Conservation (phyloP, 1,139 yeast genomes). For the Sugiyamaella neomexicana region DNA sequence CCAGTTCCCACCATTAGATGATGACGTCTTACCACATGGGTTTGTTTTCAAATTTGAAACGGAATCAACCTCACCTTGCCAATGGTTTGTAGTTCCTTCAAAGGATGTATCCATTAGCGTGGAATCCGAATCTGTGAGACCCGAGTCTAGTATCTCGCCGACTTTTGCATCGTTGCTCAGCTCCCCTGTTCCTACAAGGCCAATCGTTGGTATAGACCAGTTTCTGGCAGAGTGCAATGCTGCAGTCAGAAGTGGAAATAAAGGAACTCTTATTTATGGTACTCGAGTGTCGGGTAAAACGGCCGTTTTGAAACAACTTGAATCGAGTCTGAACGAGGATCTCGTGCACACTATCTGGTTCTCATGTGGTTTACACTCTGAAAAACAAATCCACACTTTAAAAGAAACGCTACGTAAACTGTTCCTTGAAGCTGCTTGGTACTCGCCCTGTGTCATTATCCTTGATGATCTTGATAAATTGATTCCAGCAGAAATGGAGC, state of each 20-base stretch:
- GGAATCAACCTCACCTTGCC: not conserved
- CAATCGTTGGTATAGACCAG: constrained; percentile 60
- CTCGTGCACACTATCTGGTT: constrained; percentile 50
- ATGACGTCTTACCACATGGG: constrained; percentile 54
- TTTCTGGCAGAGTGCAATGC: constrained; percentile 47
- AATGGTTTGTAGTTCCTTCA: constrained; percentile 44
- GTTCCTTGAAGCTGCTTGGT: constrained; percentile 70
- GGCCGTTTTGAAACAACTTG: constrained; percentile 49
- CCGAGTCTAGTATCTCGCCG: constrained; percentile 50
- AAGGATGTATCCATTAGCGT: not conserved
- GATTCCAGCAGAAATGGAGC: constrained; percentile 71
- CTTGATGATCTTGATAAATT: constrained; percentile 81
- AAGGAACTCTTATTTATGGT: constrained; percentile 68
- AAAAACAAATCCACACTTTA: constrained; percentile 57
- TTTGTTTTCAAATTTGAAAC: constrained; percentile 58
- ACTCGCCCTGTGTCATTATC: constrained; percentile 70
- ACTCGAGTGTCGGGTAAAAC: constrained; percentile 82
- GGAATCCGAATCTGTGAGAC: constrained; percentile 56
- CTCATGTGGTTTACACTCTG: constrained; percentile 56
- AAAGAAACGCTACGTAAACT: constrained; percentile 52
- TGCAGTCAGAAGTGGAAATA: constrained; percentile 49
- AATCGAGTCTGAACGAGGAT: constrained; percentile 42
- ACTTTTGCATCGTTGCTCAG: constrained; percentile 16
- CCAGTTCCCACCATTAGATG: constrained; percentile 48
- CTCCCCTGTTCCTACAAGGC: constrained; percentile 1